Conservation (phyloP, 129 eudicot genomes). For the Smallanthus sonchifolius region DNA sequence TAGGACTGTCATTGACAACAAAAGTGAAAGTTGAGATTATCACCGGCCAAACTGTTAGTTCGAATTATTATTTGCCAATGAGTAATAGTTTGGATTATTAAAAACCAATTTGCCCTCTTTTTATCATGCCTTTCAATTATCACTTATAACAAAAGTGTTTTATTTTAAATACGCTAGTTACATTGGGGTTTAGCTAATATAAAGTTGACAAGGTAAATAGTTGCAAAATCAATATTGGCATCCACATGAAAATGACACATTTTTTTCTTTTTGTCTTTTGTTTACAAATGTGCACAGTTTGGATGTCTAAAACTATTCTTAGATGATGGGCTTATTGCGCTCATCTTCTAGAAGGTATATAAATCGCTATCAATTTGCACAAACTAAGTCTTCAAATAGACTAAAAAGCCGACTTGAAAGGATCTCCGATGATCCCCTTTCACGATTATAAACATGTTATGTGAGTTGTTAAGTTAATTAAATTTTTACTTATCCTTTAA, state of each 20-base stretch:
- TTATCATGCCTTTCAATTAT: no score
- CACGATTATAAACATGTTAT: no score
- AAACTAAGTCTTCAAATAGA: not conserved
- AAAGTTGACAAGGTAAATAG: not conserved
- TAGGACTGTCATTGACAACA: no score
- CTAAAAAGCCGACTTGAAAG: not conserved
- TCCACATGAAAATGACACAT: not conserved
- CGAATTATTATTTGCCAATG: no score
- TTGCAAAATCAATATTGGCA: not conserved
- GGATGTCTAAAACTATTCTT: not conserved
- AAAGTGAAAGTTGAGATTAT: no score
- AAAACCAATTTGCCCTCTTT: no score
- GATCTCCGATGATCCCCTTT: no score
- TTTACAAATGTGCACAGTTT: not conserved
- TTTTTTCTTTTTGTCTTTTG: not conserved
- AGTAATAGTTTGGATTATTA: no score
- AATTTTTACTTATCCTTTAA: no score
- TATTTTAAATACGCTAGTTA: not conserved
- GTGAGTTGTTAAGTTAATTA: no score
- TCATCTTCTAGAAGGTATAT: not conserved
- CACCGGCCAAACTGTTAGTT: no score
- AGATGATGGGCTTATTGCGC: not conserved
- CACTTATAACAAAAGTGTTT: no score
- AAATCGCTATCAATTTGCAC: not conserved
- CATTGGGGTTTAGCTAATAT: not conserved